A percentile compares a stretch with the other conserved stretches of the same genome.
phyloP scores from a whole-genome alignment of 192 early-diverging fungal genomes.

The Dissophora globulifera region DNA sequence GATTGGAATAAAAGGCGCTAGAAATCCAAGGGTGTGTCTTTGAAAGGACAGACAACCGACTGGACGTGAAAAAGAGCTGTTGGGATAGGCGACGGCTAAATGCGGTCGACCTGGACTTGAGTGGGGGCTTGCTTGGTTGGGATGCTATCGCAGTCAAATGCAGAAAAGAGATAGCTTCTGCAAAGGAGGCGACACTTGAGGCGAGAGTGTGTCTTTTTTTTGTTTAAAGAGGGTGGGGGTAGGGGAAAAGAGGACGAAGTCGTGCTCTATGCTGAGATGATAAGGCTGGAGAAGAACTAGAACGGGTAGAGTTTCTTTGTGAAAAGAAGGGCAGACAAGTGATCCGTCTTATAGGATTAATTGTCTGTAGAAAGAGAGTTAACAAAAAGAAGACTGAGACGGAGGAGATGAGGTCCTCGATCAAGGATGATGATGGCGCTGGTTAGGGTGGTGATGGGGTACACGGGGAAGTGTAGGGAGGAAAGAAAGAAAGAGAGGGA shows the following conservation, averaged over 20 bases:
- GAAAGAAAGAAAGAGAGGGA: background rate
- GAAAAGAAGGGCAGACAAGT: slow-evolving; percentile 27
- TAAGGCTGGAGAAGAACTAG: background rate
- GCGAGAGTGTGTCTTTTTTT: background rate
- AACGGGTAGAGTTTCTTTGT: slow-evolving; percentile 13
- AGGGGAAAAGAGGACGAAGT: background rate
- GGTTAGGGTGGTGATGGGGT: background rate
- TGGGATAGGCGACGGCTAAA: too few species aligned
- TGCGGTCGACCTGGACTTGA: too few species aligned
- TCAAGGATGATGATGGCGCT: background rate
- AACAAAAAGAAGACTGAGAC: background rate
- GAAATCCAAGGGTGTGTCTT: background rate
- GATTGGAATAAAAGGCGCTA: background rate
- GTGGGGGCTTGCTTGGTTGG: too few species aligned
- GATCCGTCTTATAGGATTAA: slow-evolving; percentile 35
- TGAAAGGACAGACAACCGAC: slow-evolving; percentile 1
- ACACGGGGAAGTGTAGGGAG: background rate
- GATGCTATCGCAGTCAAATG: background rate
- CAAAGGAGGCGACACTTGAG: background rate
- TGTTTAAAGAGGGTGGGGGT: background rate
- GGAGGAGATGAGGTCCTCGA: background rate
- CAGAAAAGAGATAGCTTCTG: slow-evolving; percentile 1
- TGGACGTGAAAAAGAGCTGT: background rate
- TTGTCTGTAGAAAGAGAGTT: slow-evolving; percentile 3
- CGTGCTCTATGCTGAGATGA: slow-evolving; percentile 6